Percentiles rank a stretch among this genome's conserved stretches.
Evolutionary conservation across 2,329 filamentous ascomycete genomes (phyloP).

Genomic region (Fusarium palustre): DNA sequence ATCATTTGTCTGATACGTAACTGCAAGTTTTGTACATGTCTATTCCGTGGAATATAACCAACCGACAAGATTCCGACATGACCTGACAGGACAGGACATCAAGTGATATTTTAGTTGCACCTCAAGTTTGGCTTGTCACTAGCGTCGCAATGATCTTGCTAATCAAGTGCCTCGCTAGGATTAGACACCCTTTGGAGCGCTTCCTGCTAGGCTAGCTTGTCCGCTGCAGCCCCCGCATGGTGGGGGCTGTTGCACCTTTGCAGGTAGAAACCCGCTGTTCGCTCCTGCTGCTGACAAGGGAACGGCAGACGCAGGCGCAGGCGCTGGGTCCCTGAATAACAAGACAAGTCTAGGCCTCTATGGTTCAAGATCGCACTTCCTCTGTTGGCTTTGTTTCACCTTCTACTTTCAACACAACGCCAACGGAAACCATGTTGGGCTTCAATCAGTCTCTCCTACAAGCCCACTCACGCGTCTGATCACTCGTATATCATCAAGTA

Average conservation of each 20-base stretch:
- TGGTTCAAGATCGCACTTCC: constrained; percentile 25
- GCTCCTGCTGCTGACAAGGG: constrained; percentile 30
- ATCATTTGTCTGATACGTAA: neutral
- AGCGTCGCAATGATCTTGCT: constrained; percentile 31
- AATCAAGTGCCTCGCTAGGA: constrained; percentile 34
- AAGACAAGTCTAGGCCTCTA: constrained; percentile 9
- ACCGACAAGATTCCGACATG: constrained; percentile 1
- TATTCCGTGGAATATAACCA: neutral
- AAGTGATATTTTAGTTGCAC: neutral
- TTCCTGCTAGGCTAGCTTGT: constrained; percentile 10
- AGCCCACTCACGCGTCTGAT: neutral
- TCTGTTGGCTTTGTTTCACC: constrained; percentile 25
- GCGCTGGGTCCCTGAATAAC: constrained; percentile 36
- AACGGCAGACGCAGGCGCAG: constrained; percentile 1
- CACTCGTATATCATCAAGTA: neutral
- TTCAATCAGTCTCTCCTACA: neutral
- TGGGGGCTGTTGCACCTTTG: constrained; percentile 35
- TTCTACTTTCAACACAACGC: constrained; percentile 26
- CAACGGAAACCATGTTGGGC: constrained; percentile 1
- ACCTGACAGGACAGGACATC: constrained; percentile 17
- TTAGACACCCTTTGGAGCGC: constrained; percentile 28
- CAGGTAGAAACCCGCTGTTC: constrained; percentile 28
- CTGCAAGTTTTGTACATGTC: neutral
- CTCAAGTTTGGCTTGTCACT: constrained; percentile 15
- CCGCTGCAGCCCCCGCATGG: constrained; percentile 35